phyloP scores from a whole-genome alignment of 2,329 filamentous ascomycete species.

The Pseudogymnoascus sp. region DNA sequence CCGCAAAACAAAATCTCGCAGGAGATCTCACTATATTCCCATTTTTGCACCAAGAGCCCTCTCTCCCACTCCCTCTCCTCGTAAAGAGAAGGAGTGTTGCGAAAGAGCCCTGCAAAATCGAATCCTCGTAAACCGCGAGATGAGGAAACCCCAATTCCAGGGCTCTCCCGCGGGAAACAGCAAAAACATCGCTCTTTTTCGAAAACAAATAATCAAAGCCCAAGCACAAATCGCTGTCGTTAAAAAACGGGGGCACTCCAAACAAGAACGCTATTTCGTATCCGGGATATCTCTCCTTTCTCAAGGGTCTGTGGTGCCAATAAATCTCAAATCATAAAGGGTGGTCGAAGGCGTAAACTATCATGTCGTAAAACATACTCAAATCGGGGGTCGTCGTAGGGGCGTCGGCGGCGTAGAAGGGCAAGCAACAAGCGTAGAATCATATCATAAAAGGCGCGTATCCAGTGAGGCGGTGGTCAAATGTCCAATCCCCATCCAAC shows the following conservation, averaged over 20 bases:
- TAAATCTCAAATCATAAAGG: conserved; percentile 6
- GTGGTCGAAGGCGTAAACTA: conserved; percentile 4
- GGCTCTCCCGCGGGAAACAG: neutral
- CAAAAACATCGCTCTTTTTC: neutral
- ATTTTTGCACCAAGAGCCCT: neutral
- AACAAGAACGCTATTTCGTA: neutral
- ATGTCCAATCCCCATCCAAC: conserved; percentile 4
- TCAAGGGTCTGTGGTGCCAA: neutral
- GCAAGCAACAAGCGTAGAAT: conserved; percentile 1
- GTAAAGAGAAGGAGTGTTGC: neutral
- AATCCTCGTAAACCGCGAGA: neutral
- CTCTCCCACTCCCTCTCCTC: neutral
- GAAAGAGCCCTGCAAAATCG: neutral
- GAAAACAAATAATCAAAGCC: neutral
- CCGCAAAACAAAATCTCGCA: neutral
- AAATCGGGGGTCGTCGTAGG: conserved; percentile 4
- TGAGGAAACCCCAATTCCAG: neutral
- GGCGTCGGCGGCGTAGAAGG: conserved; percentile 6
- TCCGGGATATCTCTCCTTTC: neutral
- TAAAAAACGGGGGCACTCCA: neutral
- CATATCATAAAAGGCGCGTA: neutral
- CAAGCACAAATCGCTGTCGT: conserved; percentile 7
- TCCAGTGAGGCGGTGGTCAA: conserved; percentile 4
- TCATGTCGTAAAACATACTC: conserved; percentile 7
- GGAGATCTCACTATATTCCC: neutral